Evolutionary conservation across 306 rosid genomes (phyloP), one percentile per base, ranked within the genome.

Genomic region (Dalbergia cochinchinensis): DNA sequence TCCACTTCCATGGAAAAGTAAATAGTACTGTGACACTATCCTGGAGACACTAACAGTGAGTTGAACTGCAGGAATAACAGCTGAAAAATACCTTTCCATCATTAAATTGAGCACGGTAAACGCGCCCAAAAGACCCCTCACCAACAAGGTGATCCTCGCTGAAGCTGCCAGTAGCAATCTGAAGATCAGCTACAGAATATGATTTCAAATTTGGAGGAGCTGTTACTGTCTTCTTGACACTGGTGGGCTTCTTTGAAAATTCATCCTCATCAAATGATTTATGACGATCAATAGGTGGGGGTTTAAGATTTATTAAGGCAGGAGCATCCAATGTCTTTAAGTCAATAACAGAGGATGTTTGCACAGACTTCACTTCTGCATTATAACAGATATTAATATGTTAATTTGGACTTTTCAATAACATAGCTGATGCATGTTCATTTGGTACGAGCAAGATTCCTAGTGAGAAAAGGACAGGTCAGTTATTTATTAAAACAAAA

Each of bases 81-180:
- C 59, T 63, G 65, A 44, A 81, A 64, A 68, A 76, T 84, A 93
- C 99, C 98, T 91, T 83, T 62, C 98, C 97, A 77, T 91, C 94
- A 77, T 89, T 85, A 67, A 93, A 90, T 82, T 88, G 93, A 88
- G 94, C 98, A 48, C 89, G 91, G 85, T 91, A 96, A 71, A 96
- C 97, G 1, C 98, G 97, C 70, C 99, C 99, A 77, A 91, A 88
- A 72, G 96, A 91, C 54, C 98, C 99, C 80, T 93, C 99, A 33
- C 94, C 98, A 69, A 96, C 87, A 72, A 92, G 98, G 74, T 91
- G 90, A 57, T 96, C 99, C 76, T 86, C 76, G 62, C 85, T 91
- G 87, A 96, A 96, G 91, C 98, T 96, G 39, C 90, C 96, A 61
- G 98, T 96, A 72, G 98, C 92, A 85, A 96, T 85, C 88, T 96